Evolutionary conservation across 2,329 filamentous ascomycete species (phyloP), one percentile per base, ranked within the genome.

Genomic region (Cytospora mali): DNA sequence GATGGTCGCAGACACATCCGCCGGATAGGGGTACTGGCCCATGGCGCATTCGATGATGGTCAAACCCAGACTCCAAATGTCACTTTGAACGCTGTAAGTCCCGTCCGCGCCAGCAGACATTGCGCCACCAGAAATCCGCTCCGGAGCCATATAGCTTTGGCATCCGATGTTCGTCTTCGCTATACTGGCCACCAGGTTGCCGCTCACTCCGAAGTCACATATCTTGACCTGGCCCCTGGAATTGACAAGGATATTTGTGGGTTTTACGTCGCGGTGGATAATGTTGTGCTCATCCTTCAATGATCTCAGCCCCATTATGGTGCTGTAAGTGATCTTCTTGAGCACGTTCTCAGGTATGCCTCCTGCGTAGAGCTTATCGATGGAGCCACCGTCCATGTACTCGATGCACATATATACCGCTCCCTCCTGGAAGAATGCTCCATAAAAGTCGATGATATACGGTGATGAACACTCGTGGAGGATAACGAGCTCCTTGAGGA

Each of bases 351-450:
- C 95, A 0, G 95, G 93, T 11, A 99, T 89, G 51, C 95, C 95
- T 64, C 93, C 92, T 13, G 85, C 85, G 74, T 99, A 99, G 14
- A 99, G 79, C 75, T 97, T 97, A 81, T 99, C 95, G 72, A 98
- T 93, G 42, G 93, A 98, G 9, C 95, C 95, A 53, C 95, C 95
- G 73, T 99, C 93, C 95, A 99, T 99, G 77, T 93, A 97, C 77
- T 99, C 95, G 75, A 99, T 97, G 77, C 95, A 99, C 75, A 99
- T 98, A 76, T 99, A 99, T 1, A 99, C 95, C 0, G 95, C 95
- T 29, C 95, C 94, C 79, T 99, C 95, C 73, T 99, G 95, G 81
- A 97, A 99, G 75, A 99, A 99, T 6, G 95, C 95, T 0, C 95
- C 95, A 74, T 98, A 99, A 71, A 99, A 99, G 73, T 99, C 94